A percentile compares a stretch with the other conserved stretches of the same genome.
Evolutionary conservation across 2,329 filamentous ascomycete species (phyloP).

Genomic region (Aspergillus phoenicis): DNA sequence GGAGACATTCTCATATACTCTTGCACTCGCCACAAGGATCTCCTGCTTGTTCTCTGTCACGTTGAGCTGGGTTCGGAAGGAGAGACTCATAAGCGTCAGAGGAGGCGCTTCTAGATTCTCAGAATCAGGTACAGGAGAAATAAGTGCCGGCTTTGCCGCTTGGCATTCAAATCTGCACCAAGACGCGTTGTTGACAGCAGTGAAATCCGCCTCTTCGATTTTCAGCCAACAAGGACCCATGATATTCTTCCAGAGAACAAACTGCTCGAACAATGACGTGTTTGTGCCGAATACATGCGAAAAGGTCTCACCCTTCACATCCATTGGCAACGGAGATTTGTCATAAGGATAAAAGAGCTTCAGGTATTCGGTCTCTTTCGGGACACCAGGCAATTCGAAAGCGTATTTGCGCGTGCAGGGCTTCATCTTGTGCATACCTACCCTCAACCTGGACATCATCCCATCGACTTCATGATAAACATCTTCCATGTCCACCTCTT

Average conservation of each 20-base stretch:
- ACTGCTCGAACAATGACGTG: slow-evolving; percentile 94
- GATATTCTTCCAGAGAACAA: slow-evolving; percentile 97
- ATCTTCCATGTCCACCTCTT: slow-evolving; percentile 82
- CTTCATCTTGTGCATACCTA: slow-evolving; percentile 93
- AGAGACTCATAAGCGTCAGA: slow-evolving; percentile 92
- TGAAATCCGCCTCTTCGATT: slow-evolving; percentile 83
- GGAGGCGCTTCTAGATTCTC: slow-evolving; percentile 83
- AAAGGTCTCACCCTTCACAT: slow-evolving; percentile 80
- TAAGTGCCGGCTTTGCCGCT: slow-evolving; percentile 74
- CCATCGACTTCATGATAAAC: slow-evolving; percentile 87
- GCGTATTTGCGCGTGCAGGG: slow-evolving; percentile 87
- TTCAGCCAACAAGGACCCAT: slow-evolving; percentile 99
- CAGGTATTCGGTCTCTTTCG: slow-evolving; percentile 86
- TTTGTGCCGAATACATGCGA: slow-evolving; percentile 93
- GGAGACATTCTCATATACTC: slow-evolving; percentile 88
- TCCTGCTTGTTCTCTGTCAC: slow-evolving; percentile 94
- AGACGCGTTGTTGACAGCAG: slow-evolving; percentile 83
- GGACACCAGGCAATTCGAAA: slow-evolving; percentile 85
- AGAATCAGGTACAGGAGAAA: slow-evolving; percentile 72
- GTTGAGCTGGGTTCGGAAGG: slow-evolving; percentile 85
- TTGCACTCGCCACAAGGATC: slow-evolving; percentile 84
- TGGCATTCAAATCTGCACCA: slow-evolving; percentile 95
- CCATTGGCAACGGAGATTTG: slow-evolving; percentile 72
- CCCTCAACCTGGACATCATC: slow-evolving; percentile 83
- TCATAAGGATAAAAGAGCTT: slow-evolving; percentile 96